Conservation (phyloP, 2,329 filamentous ascomycete genomes). For the Pseudogymnoascus sp. region DNA sequence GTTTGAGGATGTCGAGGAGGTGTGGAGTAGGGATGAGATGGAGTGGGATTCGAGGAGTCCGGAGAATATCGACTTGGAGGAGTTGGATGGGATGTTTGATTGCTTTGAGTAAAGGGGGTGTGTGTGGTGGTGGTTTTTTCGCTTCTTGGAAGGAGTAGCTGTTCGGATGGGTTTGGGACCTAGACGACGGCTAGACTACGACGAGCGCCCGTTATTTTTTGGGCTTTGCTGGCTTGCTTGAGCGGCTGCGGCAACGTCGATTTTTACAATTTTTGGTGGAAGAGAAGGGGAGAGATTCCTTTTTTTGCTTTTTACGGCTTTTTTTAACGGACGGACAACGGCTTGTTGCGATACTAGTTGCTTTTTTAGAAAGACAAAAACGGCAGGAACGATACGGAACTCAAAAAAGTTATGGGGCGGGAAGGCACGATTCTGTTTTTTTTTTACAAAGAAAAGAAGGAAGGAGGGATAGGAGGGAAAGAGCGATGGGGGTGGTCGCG, state of each 20-base stretch:
- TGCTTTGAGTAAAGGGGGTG: constrained; percentile 37
- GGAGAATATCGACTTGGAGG: constrained; percentile 84
- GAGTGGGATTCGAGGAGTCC: constrained; percentile 63
- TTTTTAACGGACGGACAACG: not conserved
- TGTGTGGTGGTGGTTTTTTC: not conserved
- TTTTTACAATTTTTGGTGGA: not conserved
- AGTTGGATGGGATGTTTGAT: constrained; percentile 81
- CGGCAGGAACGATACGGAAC: not conserved
- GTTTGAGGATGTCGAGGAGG: constrained; percentile 30
- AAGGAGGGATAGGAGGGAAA: too few relatives aligned
- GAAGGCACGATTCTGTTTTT: not conserved
- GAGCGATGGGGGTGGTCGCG: not conserved
- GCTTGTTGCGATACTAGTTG: too few relatives aligned
- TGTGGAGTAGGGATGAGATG: constrained; percentile 32
- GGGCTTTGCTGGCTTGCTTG: constrained; percentile 1
- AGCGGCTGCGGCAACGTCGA: not conserved
- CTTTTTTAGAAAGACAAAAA: constrained; percentile 1
- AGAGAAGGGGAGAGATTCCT: not conserved
- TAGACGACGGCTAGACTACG: not conserved
- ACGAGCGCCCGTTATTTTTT: constrained; percentile 8
- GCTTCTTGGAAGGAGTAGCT: not conserved
- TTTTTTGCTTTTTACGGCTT: not conserved
- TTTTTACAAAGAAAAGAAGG: not conserved
- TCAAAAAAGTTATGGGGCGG: not conserved
- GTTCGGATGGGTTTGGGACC: too few relatives aligned